Evolutionary conservation across 1,284 basidiomycete genomes (phyloP).

Genomic region (Naganishia cerealis): DNA sequence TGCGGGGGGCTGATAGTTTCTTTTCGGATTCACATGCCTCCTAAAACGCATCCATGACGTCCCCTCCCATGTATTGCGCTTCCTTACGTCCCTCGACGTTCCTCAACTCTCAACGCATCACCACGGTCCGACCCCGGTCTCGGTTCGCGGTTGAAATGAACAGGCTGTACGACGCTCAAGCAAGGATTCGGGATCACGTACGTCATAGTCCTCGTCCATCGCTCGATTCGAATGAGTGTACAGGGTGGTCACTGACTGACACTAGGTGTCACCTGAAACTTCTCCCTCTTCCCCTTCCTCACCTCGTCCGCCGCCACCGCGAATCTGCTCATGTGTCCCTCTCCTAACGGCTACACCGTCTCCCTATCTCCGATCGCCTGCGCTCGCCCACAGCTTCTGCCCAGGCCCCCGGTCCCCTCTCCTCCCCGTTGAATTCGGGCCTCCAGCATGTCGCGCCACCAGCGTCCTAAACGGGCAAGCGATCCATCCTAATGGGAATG

Average conservation of each 20-base stretch:
- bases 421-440: slow-evolving; percentile 3
- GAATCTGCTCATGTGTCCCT: background rate
- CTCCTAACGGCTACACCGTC: background rate
- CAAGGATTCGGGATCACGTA: slow-evolving; percentile 20
- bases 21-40: too few relatives aligned
- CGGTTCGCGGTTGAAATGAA: background rate
- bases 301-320: too few relatives aligned
- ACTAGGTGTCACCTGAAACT: too few relatives aligned
- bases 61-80: too few relatives aligned
- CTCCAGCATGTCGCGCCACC: background rate
- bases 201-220: too few relatives aligned
- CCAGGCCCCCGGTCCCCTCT: slow-evolving; percentile 13
- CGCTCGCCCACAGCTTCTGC: slow-evolving; percentile 6
- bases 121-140: too few relatives aligned
- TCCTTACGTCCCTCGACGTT: too few relatives aligned
- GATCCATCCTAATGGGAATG: slow-evolving; percentile 23
- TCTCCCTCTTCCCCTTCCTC: background rate
- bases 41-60: too few relatives aligned
- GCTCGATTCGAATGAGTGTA: too few relatives aligned
- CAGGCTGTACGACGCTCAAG: slow-evolving; percentile 13
- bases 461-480: background rate
- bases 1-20: background rate
- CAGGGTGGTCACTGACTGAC: too few relatives aligned
- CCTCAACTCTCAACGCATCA: too few relatives aligned
- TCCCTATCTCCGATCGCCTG: too few relatives aligned